phyloP scores from a whole-genome alignment of 345 rosid species.

The Balakata baccata region DNA sequence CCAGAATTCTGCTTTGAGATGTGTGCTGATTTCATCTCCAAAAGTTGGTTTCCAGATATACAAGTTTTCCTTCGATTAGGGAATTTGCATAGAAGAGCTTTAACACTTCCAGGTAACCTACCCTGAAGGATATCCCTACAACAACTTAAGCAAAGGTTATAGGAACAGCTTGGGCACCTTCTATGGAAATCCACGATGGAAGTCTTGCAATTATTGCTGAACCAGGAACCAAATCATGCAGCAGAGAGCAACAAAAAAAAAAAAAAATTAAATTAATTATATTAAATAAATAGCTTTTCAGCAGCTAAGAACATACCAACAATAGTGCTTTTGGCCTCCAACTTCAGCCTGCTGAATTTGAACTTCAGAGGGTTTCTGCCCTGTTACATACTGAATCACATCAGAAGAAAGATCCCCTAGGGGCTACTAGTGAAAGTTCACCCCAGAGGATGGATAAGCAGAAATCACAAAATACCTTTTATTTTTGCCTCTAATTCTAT shows the following conservation, averaged over 20 bases:
- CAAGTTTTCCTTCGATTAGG: conserved; percentile 33
- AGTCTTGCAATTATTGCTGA: conserved; percentile 56
- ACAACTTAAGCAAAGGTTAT: conserved; percentile 59
- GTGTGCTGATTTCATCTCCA: conserved; percentile 29
- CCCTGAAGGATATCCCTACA: conserved; percentile 47
- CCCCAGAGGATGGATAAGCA: conserved; percentile 9
- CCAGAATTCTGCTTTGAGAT: conserved; percentile 23
- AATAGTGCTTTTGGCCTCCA: conserved; percentile 40
- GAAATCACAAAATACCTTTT: conserved; percentile 45
- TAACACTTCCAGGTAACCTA: conserved; percentile 38
- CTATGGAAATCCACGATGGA: conserved; percentile 58
- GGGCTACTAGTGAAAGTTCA: conserved; percentile 6
- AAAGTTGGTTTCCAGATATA: conserved; percentile 26
- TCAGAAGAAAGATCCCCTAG: conserved; percentile 15
- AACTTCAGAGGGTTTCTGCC: conserved; percentile 44
- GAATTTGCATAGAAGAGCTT: conserved; percentile 35
- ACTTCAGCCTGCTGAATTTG: conserved; percentile 44
- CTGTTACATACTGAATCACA: conserved; percentile 37
- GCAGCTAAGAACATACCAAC: conserved; percentile 50
- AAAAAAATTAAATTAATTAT: conserved; percentile 20
- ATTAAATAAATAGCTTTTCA: conserved; percentile 13
- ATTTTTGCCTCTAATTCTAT: conserved; percentile 61
- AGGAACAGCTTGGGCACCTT: conserved; percentile 67
- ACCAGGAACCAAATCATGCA: conserved; percentile 28
- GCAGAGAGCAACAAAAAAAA: conserved; percentile 22